Conservation (phyloP, 83 land plant genomes). For the Picea abies region DNA sequence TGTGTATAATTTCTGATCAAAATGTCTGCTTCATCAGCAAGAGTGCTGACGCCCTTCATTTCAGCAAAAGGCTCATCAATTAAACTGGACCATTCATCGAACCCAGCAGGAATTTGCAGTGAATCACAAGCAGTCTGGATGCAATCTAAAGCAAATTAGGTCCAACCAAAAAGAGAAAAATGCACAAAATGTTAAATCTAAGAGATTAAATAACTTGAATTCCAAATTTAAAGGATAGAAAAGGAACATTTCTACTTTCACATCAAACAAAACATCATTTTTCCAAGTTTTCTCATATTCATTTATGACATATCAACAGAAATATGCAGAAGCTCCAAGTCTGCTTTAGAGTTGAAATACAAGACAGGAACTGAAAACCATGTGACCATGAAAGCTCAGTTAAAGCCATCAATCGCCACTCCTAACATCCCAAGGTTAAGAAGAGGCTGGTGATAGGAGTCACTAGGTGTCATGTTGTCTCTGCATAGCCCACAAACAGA, state of each 20-base stretch:
- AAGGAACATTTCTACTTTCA: background rate
- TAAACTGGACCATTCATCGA: background rate
- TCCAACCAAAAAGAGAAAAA: background rate
- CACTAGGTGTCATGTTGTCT: too few relatives aligned
- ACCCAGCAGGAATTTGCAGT: background rate
- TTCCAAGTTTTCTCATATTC: background rate
- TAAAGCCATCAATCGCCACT: too few relatives aligned
- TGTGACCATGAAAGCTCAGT: too few relatives aligned
- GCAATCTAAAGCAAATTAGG: background rate
- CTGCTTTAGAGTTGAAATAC: too few relatives aligned
- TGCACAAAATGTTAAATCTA: too few relatives aligned
- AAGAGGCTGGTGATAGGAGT: too few relatives aligned
- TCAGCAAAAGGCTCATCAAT: conserved; percentile 2
- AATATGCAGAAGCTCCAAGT: background rate
- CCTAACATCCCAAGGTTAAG: too few relatives aligned
- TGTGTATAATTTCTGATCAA: background rate
- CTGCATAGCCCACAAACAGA: too few relatives aligned
- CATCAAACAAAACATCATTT: background rate
- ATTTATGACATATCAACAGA: background rate
- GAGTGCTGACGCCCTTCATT: background rate
- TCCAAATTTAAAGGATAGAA: background rate
- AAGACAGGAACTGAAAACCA: too few relatives aligned
- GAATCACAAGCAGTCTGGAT: conserved; percentile 1
- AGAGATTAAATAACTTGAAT: too few relatives aligned
- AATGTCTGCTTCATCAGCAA: background rate